Evolutionary conservation across 306 rosid species (phyloP).

Genomic region (Acacia melanoxylon): DNA sequence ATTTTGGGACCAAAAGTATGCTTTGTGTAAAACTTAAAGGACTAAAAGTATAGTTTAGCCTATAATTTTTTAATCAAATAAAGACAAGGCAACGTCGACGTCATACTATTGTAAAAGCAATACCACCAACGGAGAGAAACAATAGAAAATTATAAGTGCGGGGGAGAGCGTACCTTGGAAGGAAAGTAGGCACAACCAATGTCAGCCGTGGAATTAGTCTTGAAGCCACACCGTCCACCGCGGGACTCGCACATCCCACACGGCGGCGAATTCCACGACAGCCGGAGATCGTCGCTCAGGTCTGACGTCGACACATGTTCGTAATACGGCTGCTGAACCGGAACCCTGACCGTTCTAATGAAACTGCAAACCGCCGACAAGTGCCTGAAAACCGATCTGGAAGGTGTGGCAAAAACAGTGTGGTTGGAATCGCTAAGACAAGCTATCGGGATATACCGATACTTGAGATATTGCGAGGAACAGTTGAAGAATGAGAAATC

Average conservation of each 20-base stretch:
- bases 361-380: constrained; percentile 41
- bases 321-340: constrained; percentile 42
- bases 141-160: neutral
- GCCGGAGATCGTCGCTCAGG: constrained; percentile 38
- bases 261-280: constrained; percentile 60
- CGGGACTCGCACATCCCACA: constrained; percentile 60
- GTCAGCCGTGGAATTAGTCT: constrained; percentile 29
- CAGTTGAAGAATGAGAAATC: constrained; percentile 69
- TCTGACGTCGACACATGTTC: constrained; percentile 42
- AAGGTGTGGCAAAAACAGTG: constrained; percentile 59
- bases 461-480: constrained; percentile 40
- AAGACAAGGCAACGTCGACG: neutral
- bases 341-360: constrained; percentile 43
- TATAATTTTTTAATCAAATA: neutral
- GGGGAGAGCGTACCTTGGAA: constrained; percentile 37
- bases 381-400: neutral
- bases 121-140: neutral
- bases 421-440: constrained; percentile 50
- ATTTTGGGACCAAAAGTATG: no score
- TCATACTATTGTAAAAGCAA: neutral
- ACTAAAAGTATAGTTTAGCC: no score
- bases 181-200: constrained; percentile 50
- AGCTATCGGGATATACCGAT: constrained; percentile 46
- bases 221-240: constrained; percentile 64
- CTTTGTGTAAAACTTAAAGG: no score